Conservation (phyloP, 257 asterid species). For the Solanum neorickii region DNA sequence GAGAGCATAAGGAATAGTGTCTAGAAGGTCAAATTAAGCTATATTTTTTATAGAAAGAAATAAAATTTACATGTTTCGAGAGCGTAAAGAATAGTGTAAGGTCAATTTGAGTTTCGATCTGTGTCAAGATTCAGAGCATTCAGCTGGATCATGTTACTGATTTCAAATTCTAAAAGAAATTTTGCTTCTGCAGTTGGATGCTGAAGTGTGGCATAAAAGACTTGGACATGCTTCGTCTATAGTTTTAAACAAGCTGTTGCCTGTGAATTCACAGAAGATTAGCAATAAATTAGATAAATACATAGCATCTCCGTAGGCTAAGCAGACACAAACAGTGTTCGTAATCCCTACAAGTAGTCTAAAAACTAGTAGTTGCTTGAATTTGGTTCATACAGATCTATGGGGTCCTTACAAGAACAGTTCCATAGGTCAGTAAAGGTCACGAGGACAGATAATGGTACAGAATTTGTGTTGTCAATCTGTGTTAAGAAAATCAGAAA, state of each 20-base stretch:
- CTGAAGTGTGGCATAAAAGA: background rate
- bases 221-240: background rate
- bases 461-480: too few species aligned
- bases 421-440: background rate
- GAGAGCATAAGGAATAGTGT: too few species aligned
- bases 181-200: background rate
- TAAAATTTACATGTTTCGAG: too few species aligned
- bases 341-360: background rate
- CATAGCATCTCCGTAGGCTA: background rate
- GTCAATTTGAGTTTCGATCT: too few species aligned
- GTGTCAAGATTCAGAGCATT: background rate
- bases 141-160: background rate
- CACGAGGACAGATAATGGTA: background rate
- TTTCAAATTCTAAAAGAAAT: background rate
- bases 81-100: background rate
- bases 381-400: background rate
- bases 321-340: background rate
- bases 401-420: background rate
- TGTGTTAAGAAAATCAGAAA: too few species aligned
- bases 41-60: background rate
- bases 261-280: background rate
- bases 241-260: background rate
- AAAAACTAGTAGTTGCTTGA: background rate
- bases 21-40: background rate
- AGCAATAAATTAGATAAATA: background rate